phyloP scores from a whole-genome alignment of 768 basidiomycete genomes.

The Boletus vinaceobasis region DNA sequence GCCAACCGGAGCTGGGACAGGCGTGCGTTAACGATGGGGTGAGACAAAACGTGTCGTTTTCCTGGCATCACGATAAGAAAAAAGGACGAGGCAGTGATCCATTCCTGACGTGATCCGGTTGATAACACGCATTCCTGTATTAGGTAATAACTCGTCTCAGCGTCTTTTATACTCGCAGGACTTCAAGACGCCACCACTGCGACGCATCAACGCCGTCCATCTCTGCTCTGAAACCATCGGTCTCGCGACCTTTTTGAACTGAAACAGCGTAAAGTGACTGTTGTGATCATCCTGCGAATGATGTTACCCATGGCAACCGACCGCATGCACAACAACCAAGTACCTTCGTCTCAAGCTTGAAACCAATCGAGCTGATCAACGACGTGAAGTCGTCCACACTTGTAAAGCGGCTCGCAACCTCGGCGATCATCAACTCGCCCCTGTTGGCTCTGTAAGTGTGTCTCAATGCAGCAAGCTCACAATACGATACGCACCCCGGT shows the following conservation, averaged over 20 bases:
- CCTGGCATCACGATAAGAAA: slow-evolving; percentile 26
- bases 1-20: slow-evolving; percentile 66
- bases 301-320: slow-evolving; percentile 1
- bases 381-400: slow-evolving; percentile 63
- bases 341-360: slow-evolving; percentile 69
- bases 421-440: slow-evolving; percentile 82
- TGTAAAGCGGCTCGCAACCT: slow-evolving; percentile 82
- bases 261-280: slow-evolving; percentile 82
- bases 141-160: slow-evolving; percentile 33
- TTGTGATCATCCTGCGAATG: slow-evolving; percentile 67
- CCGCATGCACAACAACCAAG: neutral
- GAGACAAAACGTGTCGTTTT: slow-evolving; percentile 54
- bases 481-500: slow-evolving; percentile 54
- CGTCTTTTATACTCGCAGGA: slow-evolving; percentile 93
- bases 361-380: slow-evolving; percentile 67
- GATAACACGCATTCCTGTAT: neutral
- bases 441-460: slow-evolving; percentile 35
- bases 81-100: neutral
- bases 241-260: slow-evolving; percentile 63
- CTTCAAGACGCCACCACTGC: slow-evolving; percentile 57
- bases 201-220: slow-evolving; percentile 54
- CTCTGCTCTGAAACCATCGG: slow-evolving; percentile 49
- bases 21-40: slow-evolving; percentile 72
- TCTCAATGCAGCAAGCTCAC: neutral
- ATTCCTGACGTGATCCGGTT: neutral